Evolutionary conservation across 257 asterid species (phyloP).

Genomic region (Striga asiatica): DNA sequence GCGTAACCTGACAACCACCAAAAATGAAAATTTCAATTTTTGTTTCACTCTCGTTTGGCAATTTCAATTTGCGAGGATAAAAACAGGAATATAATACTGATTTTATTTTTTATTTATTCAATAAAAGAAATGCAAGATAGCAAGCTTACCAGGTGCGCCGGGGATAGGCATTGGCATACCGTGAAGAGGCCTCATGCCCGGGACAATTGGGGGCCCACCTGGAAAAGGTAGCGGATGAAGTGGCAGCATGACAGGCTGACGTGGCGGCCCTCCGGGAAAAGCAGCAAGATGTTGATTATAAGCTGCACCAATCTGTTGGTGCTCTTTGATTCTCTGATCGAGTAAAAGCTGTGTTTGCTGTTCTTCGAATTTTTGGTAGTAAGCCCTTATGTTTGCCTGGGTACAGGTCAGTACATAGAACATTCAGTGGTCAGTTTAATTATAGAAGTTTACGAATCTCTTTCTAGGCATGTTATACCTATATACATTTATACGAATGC

Average conservation of each 20-base stretch:
- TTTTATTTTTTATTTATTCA: too few species aligned
- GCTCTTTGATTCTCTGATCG: slow-evolving; percentile 54
- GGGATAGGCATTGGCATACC: slow-evolving; percentile 31
- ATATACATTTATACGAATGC: too few species aligned
- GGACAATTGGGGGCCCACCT: slow-evolving; percentile 31
- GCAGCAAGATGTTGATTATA: slow-evolving; percentile 63
- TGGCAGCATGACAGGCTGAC: slow-evolving; percentile 41
- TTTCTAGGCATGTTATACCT: too few species aligned
- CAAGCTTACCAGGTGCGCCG: slow-evolving; percentile 41
- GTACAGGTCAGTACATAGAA: background rate
- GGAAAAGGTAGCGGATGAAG: slow-evolving; percentile 38
- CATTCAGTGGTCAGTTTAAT: too few species aligned
- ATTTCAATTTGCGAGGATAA: background rate
- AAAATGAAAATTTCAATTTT: background rate
- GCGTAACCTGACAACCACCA: slow-evolving; percentile 30
- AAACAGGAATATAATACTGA: too few species aligned
- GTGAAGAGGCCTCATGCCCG: slow-evolving; percentile 40
- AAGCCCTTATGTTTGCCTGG: slow-evolving; percentile 54
- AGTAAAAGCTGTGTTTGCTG: slow-evolving; percentile 52
- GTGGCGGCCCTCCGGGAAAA: slow-evolving; percentile 43
- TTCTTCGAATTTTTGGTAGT: slow-evolving; percentile 56
- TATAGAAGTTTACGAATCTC: too few species aligned
- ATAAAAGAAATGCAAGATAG: background rate
- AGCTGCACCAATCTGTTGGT: slow-evolving; percentile 53
- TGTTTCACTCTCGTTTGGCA: background rate